Conservation (phyloP, 1,284 basidiomycete species). For the Fomes fomentarius region DNA sequence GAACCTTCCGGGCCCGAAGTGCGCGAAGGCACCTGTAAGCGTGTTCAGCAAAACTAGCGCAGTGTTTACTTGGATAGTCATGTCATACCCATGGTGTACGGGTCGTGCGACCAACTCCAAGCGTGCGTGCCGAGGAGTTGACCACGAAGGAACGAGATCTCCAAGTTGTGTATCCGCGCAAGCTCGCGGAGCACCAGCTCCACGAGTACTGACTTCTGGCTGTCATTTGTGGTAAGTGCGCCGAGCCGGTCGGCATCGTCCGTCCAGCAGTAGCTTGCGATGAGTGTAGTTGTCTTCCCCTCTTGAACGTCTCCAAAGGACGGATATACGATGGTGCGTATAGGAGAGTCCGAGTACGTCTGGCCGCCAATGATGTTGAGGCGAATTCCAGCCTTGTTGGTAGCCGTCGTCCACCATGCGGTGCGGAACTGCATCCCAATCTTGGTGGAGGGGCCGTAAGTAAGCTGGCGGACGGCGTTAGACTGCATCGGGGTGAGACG, state of each 20-base stretch:
- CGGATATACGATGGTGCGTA: no score
- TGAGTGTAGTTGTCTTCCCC: no score
- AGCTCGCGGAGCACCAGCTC: background rate
- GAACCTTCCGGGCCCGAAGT: no score
- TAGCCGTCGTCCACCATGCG: no score
- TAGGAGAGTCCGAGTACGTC: no score
- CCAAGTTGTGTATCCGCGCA: background rate
- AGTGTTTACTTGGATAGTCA: constrained; percentile 16
- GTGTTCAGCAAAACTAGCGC: constrained; percentile 2
- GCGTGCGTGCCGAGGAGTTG: background rate
- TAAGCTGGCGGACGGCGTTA: background rate
- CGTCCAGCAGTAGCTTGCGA: no score
- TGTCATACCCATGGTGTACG: background rate
- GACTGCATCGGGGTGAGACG: background rate
- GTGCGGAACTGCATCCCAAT: no score
- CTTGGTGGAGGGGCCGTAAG: constrained; percentile 30
- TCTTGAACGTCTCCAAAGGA: no score
- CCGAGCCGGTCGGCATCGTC: background rate
- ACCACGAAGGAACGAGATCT: background rate
- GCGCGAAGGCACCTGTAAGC: no score
- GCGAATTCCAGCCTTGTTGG: no score
- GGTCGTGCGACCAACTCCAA: background rate
- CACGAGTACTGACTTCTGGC: background rate
- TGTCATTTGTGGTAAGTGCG: background rate
- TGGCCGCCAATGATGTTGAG: no score